Conservation (phyloP, 495 filamentous ascomycete species). For the Penicillium taxi region DNA sequence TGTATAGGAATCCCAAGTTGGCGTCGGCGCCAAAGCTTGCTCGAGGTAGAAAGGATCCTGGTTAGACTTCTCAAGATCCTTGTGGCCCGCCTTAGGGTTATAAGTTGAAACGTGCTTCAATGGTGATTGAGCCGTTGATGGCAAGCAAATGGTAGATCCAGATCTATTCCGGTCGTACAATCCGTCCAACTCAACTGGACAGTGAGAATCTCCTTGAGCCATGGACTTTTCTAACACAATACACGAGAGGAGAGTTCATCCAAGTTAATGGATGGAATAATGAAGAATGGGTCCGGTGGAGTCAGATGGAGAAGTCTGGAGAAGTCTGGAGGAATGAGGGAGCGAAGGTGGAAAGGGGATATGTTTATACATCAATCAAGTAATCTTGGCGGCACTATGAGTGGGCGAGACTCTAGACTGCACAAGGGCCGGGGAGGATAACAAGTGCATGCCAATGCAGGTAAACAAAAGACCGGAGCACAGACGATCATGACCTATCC, state of each 20-base stretch:
- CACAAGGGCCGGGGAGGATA: conserved; percentile 20
- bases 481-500: conserved; percentile 36
- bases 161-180: conserved; percentile 30
- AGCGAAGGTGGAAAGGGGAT: conserved; percentile 28
- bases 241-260: conserved; percentile 8
- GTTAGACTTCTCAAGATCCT: conserved; percentile 33
- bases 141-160: conserved; percentile 27
- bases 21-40: conserved; percentile 26
- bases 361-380: conserved; percentile 37
- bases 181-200: conserved; percentile 31
- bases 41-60: conserved; percentile 43
- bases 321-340: conserved; percentile 12
- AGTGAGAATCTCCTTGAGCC: conserved; percentile 32
- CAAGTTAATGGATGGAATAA: conserved; percentile 6
- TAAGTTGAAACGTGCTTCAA: conserved; percentile 32
- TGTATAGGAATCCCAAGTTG: conserved; percentile 21
- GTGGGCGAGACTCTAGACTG: too few species aligned
- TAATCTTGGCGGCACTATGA: too few species aligned
- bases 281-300: conserved; percentile 3
- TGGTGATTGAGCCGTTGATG: conserved; percentile 26
- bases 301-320: conserved; percentile 3
- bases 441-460: conserved; percentile 39
- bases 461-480: conserved; percentile 41
- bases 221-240: conserved; percentile 31
- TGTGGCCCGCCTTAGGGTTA: conserved; percentile 22